phyloP scores from a whole-genome alignment of 192 early-diverging fungal genomes.

The Geranomyces michiganensis region DNA sequence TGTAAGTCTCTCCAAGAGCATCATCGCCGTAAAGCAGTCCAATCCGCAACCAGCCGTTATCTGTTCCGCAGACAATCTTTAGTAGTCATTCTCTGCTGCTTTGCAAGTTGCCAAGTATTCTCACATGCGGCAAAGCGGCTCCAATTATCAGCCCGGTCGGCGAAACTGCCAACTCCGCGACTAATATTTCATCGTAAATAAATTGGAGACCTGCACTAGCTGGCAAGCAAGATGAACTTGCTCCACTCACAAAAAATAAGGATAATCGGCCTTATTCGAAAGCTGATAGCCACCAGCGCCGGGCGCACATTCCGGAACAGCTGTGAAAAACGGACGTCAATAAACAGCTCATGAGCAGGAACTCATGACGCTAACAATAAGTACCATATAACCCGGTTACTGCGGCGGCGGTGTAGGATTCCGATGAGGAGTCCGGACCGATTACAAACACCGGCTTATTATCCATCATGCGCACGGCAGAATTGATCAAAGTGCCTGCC shows the following conservation, averaged over 20 bases:
- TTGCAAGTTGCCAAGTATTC: too few species aligned
- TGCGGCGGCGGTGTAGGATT: neutral
- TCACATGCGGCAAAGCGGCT: neutral
- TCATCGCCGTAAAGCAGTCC: constrained; percentile 5
- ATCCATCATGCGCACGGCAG: constrained; percentile 6
- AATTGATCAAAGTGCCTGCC: neutral
- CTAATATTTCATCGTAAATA: neutral
- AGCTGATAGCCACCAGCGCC: neutral
- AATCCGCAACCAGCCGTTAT: neutral
- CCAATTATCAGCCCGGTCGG: neutral
- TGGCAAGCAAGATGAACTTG: neutral
- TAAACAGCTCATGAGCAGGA: too few species aligned
- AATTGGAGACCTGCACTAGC: neutral
- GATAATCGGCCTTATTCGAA: neutral
- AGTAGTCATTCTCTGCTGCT: too few species aligned
- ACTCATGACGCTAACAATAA: too few species aligned
- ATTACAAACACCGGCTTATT: neutral
- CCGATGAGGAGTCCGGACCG: neutral
- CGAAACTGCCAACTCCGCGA: neutral
- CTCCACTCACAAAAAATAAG: constrained; percentile 2
- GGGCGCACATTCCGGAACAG: constrained; percentile 5
- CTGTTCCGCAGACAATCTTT: too few species aligned
- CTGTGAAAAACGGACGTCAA: neutral
- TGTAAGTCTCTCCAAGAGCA: neutral
- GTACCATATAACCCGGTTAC: neutral